Conservation (phyloP, 108 stramenopile species). For the Aurantiochytrium sp. region DNA sequence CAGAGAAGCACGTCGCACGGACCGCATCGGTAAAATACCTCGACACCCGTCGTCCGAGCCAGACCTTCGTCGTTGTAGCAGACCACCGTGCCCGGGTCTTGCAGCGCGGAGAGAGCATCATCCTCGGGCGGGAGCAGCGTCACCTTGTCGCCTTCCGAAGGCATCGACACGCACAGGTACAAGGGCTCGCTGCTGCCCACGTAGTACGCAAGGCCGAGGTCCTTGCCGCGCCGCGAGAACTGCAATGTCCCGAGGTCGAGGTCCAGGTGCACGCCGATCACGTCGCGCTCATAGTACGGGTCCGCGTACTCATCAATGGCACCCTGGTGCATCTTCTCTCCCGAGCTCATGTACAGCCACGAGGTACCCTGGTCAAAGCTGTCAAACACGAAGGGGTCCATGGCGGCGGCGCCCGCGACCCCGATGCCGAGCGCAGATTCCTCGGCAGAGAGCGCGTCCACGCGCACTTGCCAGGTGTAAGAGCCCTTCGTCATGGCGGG, state of each 20-base stretch:
- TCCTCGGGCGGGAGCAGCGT: background rate
- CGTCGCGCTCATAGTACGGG: background rate
- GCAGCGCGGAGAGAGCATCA: background rate
- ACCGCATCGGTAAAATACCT: background rate
- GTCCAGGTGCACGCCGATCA: conserved; percentile 1
- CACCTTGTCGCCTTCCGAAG: background rate
- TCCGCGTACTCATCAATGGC: background rate
- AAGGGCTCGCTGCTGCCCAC: background rate
- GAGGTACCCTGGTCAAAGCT: background rate
- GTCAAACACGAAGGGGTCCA: conserved; percentile 20
- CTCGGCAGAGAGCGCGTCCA: background rate
- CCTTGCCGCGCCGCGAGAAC: background rate
- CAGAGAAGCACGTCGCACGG: background rate
- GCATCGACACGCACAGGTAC: background rate
- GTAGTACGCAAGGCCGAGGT: background rate
- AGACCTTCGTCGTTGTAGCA: conserved; percentile 24
- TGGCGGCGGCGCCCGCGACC: background rate
- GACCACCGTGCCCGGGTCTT: background rate
- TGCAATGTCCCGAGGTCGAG: background rate
- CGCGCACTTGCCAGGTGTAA: background rate
- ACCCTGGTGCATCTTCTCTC: background rate
- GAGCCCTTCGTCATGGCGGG: background rate
- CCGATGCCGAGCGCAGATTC: background rate
- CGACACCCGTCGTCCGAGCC: background rate
- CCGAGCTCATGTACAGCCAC: background rate